Evolutionary conservation across 1,139 yeast genomes (phyloP).

Genomic region (Diutina mesorugosa): DNA sequence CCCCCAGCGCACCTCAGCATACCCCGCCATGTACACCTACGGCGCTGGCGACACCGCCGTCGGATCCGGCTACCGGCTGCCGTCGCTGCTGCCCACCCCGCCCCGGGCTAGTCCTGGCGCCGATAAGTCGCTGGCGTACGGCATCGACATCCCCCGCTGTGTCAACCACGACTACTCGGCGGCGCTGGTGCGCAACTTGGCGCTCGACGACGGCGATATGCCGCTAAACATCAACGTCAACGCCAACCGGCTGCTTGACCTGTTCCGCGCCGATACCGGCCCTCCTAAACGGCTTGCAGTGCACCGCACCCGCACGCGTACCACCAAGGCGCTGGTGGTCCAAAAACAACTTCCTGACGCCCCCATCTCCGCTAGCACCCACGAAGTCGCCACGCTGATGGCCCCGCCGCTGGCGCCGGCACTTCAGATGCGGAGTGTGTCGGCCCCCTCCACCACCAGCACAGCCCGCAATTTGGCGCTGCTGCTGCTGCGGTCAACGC

Average conservation of each 20-base stretch:
- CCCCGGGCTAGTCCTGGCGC: not conserved
- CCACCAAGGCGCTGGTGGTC: not conserved
- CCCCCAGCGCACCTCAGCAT: not conserved
- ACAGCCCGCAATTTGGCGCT: too few species aligned
- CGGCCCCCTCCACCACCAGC: not conserved
- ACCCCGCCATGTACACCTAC: not conserved
- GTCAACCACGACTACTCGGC: not conserved
- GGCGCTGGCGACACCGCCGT: not conserved
- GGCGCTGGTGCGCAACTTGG: not conserved
- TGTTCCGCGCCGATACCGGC: not conserved
- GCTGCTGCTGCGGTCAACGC: not conserved
- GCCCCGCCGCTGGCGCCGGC: not conserved
- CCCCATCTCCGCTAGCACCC: not conserved
- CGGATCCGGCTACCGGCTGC: not conserved
- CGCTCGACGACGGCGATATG: not conserved
- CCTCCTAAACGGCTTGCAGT: not conserved
- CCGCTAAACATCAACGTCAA: not conserved
- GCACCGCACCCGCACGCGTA: not conserved
- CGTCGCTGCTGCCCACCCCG: not conserved
- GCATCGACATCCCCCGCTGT: not conserved
- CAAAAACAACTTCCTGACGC: not conserved
- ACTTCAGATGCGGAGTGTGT: not conserved
- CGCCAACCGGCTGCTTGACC: not conserved
- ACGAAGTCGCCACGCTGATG: not conserved
- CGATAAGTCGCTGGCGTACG: not conserved